phyloP scores from a whole-genome alignment of 208 protist species.

The Acanthamoeba polyphaga region DNA sequence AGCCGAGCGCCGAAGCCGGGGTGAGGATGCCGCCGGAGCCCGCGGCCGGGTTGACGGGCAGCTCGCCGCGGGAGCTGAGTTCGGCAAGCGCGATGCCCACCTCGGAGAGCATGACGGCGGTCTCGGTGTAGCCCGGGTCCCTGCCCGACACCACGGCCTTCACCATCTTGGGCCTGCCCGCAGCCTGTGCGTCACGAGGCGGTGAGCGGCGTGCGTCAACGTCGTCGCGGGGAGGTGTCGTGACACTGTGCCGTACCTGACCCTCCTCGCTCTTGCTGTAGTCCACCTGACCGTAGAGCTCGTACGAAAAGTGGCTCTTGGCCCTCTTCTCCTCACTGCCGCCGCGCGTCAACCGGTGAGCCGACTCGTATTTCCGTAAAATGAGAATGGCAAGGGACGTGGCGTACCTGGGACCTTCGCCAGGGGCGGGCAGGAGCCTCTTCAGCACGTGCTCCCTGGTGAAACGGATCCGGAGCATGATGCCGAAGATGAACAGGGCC shows the following conservation, averaged over 20 bases:
- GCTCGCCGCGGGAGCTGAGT: background rate
- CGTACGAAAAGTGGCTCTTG: slow-evolving; percentile 23
- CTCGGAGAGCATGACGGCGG: slow-evolving; percentile 77
- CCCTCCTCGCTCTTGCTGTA: background rate
- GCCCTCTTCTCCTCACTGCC: slow-evolving; percentile 40
- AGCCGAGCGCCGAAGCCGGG: slow-evolving; percentile 55
- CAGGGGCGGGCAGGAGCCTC: slow-evolving; percentile 3
- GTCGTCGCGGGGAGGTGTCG: background rate
- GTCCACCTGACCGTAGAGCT: slow-evolving; percentile 43
- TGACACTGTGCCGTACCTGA: background rate
- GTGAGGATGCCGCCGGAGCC: slow-evolving; percentile 74
- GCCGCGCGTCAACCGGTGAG: background rate
- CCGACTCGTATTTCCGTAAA: background rate
- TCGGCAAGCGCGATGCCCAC: slow-evolving; percentile 49
- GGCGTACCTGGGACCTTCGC: slow-evolving; percentile 49
- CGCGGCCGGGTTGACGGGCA: background rate
- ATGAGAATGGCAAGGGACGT: no score
- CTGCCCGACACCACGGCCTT: slow-evolving; percentile 62
- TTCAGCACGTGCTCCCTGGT: slow-evolving; percentile 28
- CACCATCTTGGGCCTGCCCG: slow-evolving; percentile 16
- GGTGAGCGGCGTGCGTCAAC: background rate
- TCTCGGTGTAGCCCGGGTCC: slow-evolving; percentile 82
- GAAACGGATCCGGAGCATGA: slow-evolving; percentile 20
- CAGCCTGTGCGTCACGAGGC: background rate
- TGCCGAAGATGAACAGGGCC: background rate